Percentiles rank a stretch among this genome's conserved stretches.
Conservation (phyloP, 805 yeast genomes). For the Starmerella scarabaei region DNA sequence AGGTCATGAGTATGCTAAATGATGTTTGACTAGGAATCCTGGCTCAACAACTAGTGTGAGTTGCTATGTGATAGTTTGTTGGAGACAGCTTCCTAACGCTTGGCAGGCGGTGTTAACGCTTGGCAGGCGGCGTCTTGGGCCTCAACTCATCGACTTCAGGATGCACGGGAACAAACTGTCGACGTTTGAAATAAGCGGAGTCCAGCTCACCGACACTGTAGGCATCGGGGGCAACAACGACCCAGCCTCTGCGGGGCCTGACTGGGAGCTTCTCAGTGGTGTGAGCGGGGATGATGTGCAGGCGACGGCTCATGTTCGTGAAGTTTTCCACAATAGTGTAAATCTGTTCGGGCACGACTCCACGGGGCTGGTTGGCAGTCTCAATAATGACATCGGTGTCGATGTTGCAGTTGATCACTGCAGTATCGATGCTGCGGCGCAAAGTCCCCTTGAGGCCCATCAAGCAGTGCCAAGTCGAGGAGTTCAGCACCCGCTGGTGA, state of each 20-base stretch:
- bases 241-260: slow-evolving; percentile 80
- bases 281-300: slow-evolving; percentile 71
- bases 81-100: too few species aligned
- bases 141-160: slow-evolving; percentile 66
- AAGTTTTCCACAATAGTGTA: slow-evolving; percentile 82
- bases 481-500: slow-evolving; percentile 33
- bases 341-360: slow-evolving; percentile 56
- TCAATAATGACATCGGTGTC: slow-evolving; percentile 82
- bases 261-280: slow-evolving; percentile 44
- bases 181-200: slow-evolving; percentile 30
- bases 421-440: slow-evolving; percentile 68
- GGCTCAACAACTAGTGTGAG: too few species aligned
- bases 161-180: slow-evolving; percentile 44
- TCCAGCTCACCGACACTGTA: slow-evolving; percentile 52
- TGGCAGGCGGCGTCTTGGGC: slow-evolving; percentile 73
- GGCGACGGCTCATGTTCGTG: slow-evolving; percentile 63
- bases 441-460: slow-evolving; percentile 96
- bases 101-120: too few species aligned
- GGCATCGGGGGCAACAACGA: slow-evolving; percentile 72
- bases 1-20: too few species aligned
- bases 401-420: slow-evolving; percentile 79
- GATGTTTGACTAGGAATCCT: too few species aligned
- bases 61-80: too few species aligned
- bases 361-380: slow-evolving; percentile 21
- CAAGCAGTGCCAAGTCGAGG: slow-evolving; percentile 84